A percentile compares a stretch with the other conserved stretches of the same genome.
Evolutionary conservation across 1,284 basidiomycete species (phyloP).

Genomic region (Agaricales sp.): DNA sequence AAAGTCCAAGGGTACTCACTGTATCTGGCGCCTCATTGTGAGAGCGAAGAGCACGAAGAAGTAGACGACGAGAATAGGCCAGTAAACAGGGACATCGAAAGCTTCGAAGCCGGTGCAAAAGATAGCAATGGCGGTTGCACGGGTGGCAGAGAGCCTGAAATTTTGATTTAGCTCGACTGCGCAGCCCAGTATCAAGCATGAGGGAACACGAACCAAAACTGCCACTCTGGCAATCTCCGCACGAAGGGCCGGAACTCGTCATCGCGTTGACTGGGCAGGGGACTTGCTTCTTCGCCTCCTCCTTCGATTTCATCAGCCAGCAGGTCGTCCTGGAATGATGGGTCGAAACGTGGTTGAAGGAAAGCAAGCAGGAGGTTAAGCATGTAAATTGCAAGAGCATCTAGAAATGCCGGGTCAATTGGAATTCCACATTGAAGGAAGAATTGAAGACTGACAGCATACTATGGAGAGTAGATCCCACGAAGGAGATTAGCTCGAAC

Average conservation of each 20-base stretch:
- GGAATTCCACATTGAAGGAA: slow-evolving; percentile 6
- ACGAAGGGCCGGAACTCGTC: slow-evolving; percentile 98
- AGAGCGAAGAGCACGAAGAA: slow-evolving; percentile 82
- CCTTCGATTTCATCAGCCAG: slow-evolving; percentile 94
- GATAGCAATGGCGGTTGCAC: slow-evolving; percentile 77
- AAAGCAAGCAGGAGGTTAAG: slow-evolving; percentile 85
- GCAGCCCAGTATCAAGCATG: slow-evolving; percentile 8
- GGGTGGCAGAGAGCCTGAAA: slow-evolving; percentile 81
- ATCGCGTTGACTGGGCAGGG: slow-evolving; percentile 57
- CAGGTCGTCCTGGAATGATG: slow-evolving; percentile 87
- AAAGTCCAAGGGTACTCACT: slow-evolving; percentile 44
- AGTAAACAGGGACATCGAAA: slow-evolving; percentile 96
- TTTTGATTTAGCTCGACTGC: slow-evolving; percentile 8
- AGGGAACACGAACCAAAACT: slow-evolving; percentile 69
- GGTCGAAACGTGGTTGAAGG: slow-evolving; percentile 92
- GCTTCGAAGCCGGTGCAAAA: slow-evolving; percentile 70
- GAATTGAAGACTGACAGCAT: slow-evolving; percentile 43
- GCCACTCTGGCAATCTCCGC: slow-evolving; percentile 90
- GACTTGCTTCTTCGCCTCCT: slow-evolving; percentile 47
- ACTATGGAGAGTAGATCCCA: slow-evolving; percentile 35
- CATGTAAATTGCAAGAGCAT: slow-evolving; percentile 87
- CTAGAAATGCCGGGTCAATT: slow-evolving; percentile 29
- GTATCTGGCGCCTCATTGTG: slow-evolving; percentile 90
- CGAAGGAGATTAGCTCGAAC: slow-evolving; percentile 8
- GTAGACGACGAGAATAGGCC: slow-evolving; percentile 94